Evolutionary conservation across 2,329 filamentous ascomycete genomes (phyloP).

Genomic region (Beauveria pseudobassiana): DNA sequence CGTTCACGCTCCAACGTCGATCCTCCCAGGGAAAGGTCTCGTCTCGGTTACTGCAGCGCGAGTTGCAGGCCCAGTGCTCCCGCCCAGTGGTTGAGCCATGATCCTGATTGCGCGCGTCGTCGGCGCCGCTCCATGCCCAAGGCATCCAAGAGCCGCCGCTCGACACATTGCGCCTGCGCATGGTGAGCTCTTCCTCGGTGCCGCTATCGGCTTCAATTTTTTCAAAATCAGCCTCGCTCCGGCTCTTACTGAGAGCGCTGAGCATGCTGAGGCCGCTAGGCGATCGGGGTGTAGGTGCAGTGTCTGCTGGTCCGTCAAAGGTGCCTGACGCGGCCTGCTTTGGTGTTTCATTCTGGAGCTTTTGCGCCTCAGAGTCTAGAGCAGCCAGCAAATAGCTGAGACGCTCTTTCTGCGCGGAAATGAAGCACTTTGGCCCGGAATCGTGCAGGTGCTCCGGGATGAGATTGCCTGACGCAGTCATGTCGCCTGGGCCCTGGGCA

Average conservation of each 20-base stretch:
- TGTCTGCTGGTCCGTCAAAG: constrained; percentile 22
- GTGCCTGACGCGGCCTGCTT: constrained; percentile 22
- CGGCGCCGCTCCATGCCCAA: constrained; percentile 35
- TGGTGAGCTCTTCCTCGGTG: constrained; percentile 41
- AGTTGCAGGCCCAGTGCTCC: constrained; percentile 25
- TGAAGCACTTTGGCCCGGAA: constrained; percentile 65
- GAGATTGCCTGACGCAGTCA: constrained; percentile 46
- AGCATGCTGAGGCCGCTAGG: constrained; percentile 40
- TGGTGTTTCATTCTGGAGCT: constrained; percentile 35
- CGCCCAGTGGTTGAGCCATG: constrained; percentile 31
- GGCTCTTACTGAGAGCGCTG: constrained; percentile 66
- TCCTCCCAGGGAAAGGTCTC: not conserved
- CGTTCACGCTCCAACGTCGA: constrained; percentile 10
- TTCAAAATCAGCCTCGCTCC: constrained; percentile 84
- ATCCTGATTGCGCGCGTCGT: constrained; percentile 14
- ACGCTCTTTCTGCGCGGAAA: constrained; percentile 70
- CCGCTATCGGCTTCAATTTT: constrained; percentile 73
- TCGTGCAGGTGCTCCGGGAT: constrained; percentile 62
- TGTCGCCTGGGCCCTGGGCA: constrained; percentile 15
- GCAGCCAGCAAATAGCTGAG: constrained; percentile 68
- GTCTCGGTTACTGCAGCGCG: constrained; percentile 1
- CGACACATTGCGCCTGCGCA: constrained; percentile 25
- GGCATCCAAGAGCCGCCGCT: constrained; percentile 37
- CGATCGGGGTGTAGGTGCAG: constrained; percentile 32
- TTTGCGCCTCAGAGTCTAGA: constrained; percentile 70